Conservation (phyloP, 306 rosid species). For the Cucurbita ficifolia region DNA sequence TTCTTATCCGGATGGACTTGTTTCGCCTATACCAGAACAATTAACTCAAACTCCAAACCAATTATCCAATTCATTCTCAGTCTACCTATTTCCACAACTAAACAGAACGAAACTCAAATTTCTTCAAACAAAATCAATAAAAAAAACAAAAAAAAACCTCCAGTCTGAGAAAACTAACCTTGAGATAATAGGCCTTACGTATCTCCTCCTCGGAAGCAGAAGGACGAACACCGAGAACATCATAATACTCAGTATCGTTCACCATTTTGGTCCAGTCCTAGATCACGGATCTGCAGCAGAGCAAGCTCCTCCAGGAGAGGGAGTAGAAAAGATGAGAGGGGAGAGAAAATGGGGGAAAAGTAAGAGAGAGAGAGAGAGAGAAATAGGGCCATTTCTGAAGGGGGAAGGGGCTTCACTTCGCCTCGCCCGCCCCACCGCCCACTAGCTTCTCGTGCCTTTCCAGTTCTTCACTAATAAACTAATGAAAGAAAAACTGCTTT, state of each 20-base stretch:
- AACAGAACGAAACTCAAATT: not conserved
- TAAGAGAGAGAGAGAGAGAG: not conserved
- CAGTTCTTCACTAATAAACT: conserved; percentile 43
- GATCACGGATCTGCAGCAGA: not conserved
- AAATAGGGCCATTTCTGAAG: not conserved
- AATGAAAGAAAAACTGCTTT: conserved; percentile 26
- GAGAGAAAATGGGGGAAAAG: not conserved
- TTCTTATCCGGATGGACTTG: conserved; percentile 95
- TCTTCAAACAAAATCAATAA: not conserved
- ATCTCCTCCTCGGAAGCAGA: conserved; percentile 67
- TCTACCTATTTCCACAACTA: not conserved
- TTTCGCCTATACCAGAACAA: conserved; percentile 42
- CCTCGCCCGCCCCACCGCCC: conserved; percentile 7
- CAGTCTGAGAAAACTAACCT: conserved; percentile 22
- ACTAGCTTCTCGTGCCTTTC: conserved; percentile 32
- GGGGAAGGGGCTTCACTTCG: not conserved
- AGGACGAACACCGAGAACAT: conserved; percentile 38
- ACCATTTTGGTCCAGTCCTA: conserved; percentile 23
- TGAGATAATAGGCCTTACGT: conserved; percentile 27
- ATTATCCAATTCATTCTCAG: too few species aligned
- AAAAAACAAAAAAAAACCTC: not conserved
- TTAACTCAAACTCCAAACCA: not conserved
- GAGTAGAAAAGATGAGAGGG: not conserved
- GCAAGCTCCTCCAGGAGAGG: not conserved
- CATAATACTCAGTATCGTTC: conserved; percentile 75